Evolutionary conservation across 1,284 basidiomycete genomes (phyloP).

Genomic region (Boletus semigastroideus): DNA sequence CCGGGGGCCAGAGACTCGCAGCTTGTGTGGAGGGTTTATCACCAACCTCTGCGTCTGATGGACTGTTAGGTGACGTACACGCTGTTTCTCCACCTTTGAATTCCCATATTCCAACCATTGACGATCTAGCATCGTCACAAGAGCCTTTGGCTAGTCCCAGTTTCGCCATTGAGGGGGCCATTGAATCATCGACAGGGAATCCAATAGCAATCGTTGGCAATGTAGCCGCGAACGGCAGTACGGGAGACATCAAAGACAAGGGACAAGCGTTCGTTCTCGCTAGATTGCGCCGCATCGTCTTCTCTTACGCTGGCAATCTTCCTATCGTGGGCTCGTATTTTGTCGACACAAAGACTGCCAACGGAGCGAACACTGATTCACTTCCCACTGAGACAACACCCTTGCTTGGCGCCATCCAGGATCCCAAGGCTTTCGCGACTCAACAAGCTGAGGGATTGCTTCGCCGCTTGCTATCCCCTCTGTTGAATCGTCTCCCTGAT

Average conservation of each 20-base stretch:
- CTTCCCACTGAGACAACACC: slow-evolving; percentile 27
- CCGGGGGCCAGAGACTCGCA: neutral
- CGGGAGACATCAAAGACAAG: slow-evolving; percentile 7
- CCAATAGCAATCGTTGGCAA: neutral
- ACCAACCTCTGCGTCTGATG: neutral
- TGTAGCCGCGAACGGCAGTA: neutral
- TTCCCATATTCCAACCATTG: neutral
- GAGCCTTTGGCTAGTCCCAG: neutral
- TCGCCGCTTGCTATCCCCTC: slow-evolving; percentile 17
- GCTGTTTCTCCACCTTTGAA: neutral
- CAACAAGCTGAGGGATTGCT: slow-evolving; percentile 18
- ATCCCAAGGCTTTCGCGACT: slow-evolving; percentile 26
- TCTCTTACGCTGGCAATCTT: slow-evolving; percentile 15
- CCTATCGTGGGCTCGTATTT: slow-evolving; percentile 27
- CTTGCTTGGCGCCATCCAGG: slow-evolving; percentile 23
- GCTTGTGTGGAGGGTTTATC: slow-evolving; percentile 1
- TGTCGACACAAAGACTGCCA: neutral
- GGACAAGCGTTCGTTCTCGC: slow-evolving; percentile 6
- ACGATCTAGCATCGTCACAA: neutral
- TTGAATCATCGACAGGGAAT: slow-evolving; percentile 5
- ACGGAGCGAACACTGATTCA: neutral
- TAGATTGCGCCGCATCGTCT: slow-evolving; percentile 10
- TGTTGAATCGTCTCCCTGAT: slow-evolving; percentile 18
- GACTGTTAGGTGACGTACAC: neutral
- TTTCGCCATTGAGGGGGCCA: neutral